Evolutionary conservation across 495 filamentous ascomycete species (phyloP).

Genomic region (Clavariopsis aquatica): DNA sequence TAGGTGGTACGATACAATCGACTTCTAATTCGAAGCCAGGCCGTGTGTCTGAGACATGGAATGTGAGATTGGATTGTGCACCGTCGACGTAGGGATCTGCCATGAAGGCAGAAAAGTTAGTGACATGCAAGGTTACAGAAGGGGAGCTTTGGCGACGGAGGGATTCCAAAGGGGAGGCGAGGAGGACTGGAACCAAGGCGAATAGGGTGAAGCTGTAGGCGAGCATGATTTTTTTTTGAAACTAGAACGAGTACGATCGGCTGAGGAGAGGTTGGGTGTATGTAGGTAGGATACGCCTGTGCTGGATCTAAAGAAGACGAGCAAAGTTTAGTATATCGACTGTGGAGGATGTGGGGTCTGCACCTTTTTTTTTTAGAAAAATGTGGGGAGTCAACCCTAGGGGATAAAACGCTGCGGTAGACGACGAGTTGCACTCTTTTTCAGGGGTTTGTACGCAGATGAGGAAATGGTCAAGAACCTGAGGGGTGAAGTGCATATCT

Average conservation of each 20-base stretch:
- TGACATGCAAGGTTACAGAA: conserved; percentile 3
- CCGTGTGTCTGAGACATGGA: conserved; percentile 21
- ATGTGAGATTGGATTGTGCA: conserved; percentile 26
- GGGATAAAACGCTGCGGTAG: too few relatives aligned
- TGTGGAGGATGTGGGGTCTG: neutral
- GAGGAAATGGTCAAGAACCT: neutral
- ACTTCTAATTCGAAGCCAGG: neutral
- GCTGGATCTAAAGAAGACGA: too few relatives aligned
- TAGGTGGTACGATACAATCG: conserved; percentile 18
- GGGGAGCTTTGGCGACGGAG: conserved; percentile 7
- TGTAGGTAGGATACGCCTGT: neutral
- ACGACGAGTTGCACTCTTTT: too few relatives aligned
- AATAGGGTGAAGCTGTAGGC: neutral
- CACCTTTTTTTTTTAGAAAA: too few relatives aligned
- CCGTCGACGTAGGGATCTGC: conserved; percentile 21
- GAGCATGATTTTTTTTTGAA: too few relatives aligned
- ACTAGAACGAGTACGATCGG: too few relatives aligned
- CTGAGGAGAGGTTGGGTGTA: neutral
- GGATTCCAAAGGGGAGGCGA: conserved; percentile 9
- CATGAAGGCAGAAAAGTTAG: conserved; percentile 23
- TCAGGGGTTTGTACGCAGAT: too few relatives aligned
- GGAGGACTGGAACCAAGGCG: neutral
- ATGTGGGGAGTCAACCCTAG: neutral
- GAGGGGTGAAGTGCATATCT: neutral
- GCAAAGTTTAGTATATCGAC: neutral